Conservation (phyloP, 164 flowering plant genomes). For the Piper longum region DNA sequence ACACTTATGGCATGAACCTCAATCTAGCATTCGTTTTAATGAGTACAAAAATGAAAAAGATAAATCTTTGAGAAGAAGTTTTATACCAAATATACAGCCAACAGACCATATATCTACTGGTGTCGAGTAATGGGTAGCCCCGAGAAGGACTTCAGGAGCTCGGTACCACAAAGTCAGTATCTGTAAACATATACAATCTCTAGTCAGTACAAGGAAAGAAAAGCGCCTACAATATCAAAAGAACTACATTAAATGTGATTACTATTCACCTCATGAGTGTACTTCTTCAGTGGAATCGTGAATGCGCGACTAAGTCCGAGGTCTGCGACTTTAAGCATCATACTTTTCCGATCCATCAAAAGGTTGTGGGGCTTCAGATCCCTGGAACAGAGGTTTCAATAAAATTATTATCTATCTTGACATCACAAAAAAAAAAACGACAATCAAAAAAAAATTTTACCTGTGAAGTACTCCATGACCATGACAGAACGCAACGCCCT, state of each 20-base stretch:
- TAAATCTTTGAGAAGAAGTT: background rate
- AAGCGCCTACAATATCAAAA: no score
- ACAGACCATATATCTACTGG: slow-evolving; percentile 94
- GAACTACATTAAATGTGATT: background rate
- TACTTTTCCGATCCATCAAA: slow-evolving; percentile 68
- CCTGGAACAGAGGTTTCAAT: slow-evolving; percentile 18
- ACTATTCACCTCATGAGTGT: slow-evolving; percentile 70
- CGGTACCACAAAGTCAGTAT: slow-evolving; percentile 50
- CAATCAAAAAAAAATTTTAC: slow-evolving; percentile 12
- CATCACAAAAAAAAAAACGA: no score
- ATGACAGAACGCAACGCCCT: slow-evolving; percentile 88
- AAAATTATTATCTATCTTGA: no score
- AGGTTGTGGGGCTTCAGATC: slow-evolving; percentile 96
- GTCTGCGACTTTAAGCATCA: slow-evolving; percentile 82
- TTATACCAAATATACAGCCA: slow-evolving; percentile 79
- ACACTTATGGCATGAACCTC: no score
- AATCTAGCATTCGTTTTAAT: no score
- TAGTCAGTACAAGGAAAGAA: no score
- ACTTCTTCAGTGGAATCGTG: slow-evolving; percentile 75
- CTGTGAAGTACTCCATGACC: slow-evolving; percentile 86
- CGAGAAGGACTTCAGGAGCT: slow-evolving; percentile 30
- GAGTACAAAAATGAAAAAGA: background rate
- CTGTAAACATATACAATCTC: slow-evolving; percentile 16
- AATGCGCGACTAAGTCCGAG: slow-evolving; percentile 88
- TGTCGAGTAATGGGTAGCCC: slow-evolving; percentile 32